A percentile compares a stretch with the other conserved stretches of the same genome.
These are phyloP conservation scores for Blepharisma japonicum DNA, from an alignment of 73 alveolate genomes.

Conservation along the genomic window DNA sequence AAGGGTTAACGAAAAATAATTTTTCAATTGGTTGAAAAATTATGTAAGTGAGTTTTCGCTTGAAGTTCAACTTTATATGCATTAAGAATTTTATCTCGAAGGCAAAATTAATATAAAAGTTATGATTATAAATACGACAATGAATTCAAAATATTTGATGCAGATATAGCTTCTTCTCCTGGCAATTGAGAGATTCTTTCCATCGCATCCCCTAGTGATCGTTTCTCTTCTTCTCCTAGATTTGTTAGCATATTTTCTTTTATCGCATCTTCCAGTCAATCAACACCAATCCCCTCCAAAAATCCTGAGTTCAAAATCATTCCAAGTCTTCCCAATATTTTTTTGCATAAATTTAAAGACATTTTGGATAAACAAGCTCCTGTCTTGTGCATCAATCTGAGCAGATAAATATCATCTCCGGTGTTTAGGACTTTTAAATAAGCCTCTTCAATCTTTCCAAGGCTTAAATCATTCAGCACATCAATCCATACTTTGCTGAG, in stretches of 20 bases:
- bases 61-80: too few relatives aligned
- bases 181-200: conserved; percentile 4
- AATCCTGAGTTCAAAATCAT: conserved; percentile 1
- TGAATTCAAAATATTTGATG: neutral
- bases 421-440: conserved; percentile 18
- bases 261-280: neutral
- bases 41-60: too few relatives aligned
- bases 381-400: conserved; percentile 23
- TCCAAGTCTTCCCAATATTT: neutral
- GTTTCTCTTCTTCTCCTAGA: neutral
- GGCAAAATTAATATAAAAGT: too few relatives aligned
- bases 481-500: conserved; percentile 6
- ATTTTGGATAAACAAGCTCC: conserved; percentile 10
- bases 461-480: neutral
- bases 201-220: neutral
- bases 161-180: conserved; percentile 9
- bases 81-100: too few relatives aligned
- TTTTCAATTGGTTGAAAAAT: too few relatives aligned
- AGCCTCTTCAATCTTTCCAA: conserved; percentile 9
- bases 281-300: neutral
- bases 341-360: neutral
- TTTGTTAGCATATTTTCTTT: neutral
- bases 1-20: too few relatives aligned
- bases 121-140: neutral
- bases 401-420: conserved; percentile 28